A percentile compares a stretch with the other conserved stretches of the same genome.
phyloP scores from a whole-genome alignment of 225 moss, liverwort and hornwort species.

The Takakia lepidozioides region DNA sequence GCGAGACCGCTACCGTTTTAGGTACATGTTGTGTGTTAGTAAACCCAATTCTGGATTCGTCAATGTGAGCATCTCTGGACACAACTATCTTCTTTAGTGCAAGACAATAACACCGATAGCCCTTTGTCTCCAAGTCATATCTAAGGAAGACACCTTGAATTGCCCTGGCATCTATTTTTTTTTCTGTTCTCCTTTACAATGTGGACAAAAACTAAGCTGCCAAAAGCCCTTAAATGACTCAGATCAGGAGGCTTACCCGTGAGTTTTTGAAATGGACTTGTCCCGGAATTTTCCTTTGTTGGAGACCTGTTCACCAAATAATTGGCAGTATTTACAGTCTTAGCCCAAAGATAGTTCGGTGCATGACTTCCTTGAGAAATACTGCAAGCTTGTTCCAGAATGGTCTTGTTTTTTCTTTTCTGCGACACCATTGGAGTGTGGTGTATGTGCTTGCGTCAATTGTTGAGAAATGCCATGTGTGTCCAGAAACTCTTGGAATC shows the following conservation, averaged over 20 bases:
- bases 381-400: neutral
- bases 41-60: neutral
- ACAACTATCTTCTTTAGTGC: no score
- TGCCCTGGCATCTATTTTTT: neutral
- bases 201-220: no score
- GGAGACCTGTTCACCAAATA: constrained; percentile 5
- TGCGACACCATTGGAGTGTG: constrained; percentile 2
- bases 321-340: neutral
- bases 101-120: no score
- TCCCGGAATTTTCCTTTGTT: neutral
- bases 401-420: constrained; percentile 5
- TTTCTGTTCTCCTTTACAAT: neutral
- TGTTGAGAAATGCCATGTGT: neutral
- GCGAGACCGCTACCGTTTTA: no score
- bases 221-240: no score
- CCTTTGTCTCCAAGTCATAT: no score
- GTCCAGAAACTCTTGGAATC: neutral
- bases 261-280: no score
- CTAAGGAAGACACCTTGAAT: no score
- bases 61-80: no score
- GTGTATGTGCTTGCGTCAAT: constrained; percentile 1
- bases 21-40: no score
- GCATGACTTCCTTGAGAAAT: neutral
- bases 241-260: no score
- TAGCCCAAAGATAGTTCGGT: neutral